Percentiles rank a stretch among this genome's conserved stretches.
Conservation (phyloP, 1,284 basidiomycete genomes). For the Ustilago shanxiensis region DNA sequence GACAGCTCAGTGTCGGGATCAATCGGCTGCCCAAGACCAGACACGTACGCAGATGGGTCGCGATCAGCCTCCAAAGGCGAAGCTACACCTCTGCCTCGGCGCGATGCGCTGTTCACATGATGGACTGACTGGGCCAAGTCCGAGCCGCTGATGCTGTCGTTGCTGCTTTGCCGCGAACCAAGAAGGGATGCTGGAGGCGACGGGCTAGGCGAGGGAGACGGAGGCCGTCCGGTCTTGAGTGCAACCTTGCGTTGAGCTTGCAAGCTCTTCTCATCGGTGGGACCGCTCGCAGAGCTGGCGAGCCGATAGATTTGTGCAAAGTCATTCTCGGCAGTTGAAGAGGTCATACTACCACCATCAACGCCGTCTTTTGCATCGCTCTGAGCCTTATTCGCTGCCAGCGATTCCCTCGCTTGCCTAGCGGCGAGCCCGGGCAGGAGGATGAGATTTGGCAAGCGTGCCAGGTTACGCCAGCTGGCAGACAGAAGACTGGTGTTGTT, state of each 20-base stretch:
- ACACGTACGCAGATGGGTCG: slow-evolving; percentile 62
- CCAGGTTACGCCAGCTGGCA: slow-evolving; percentile 50
- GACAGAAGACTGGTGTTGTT: slow-evolving; percentile 29
- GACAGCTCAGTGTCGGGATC: slow-evolving; percentile 66
- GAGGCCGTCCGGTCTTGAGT: slow-evolving; percentile 34
- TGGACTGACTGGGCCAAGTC: neutral
- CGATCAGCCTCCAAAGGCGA: slow-evolving; percentile 45
- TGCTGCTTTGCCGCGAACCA: slow-evolving; percentile 43
- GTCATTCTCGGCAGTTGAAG: slow-evolving; percentile 12
- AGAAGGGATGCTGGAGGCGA: slow-evolving; percentile 41
- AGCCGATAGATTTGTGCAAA: slow-evolving; percentile 43
- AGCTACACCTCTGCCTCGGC: slow-evolving; percentile 45
- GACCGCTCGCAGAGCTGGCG: slow-evolving; percentile 12
- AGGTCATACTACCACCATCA: neutral
- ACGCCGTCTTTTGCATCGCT: neutral
- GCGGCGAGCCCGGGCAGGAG: slow-evolving; percentile 49
- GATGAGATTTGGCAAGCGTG: slow-evolving; percentile 50
- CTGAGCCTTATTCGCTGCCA: slow-evolving; percentile 20
- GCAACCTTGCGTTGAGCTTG: slow-evolving; percentile 33
- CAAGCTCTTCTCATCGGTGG: slow-evolving; percentile 14
- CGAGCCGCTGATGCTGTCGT: slow-evolving; percentile 36
- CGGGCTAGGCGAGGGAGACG: slow-evolving; percentile 41
- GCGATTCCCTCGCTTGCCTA: slow-evolving; percentile 37
- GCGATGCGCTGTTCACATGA: neutral
- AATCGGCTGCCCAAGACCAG: slow-evolving; percentile 64